Conservation (phyloP, 2,329 filamentous ascomycete genomes). For the Microdochium paspali region DNA sequence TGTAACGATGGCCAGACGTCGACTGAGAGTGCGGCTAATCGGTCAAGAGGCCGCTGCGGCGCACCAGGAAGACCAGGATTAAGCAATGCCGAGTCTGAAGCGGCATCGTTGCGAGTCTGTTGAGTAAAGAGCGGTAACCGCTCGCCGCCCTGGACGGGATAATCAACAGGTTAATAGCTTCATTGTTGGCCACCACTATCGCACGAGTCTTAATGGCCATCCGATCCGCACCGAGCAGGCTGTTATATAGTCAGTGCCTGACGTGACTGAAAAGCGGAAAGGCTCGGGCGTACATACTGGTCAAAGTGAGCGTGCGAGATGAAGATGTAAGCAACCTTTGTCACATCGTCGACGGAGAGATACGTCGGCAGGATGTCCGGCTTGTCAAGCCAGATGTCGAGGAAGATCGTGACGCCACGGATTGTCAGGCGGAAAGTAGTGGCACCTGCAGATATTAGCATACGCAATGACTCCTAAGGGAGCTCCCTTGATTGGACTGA, state of each 20-base stretch:
- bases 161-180: too few species aligned
- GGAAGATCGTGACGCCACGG: constrained; percentile 7
- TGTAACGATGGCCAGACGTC: constrained; percentile 14
- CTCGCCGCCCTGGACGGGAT: too few species aligned
- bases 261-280: too few species aligned
- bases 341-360: constrained; percentile 9
- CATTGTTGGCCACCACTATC: too few species aligned
- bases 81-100: not conserved
- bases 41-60: not conserved
- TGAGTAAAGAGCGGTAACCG: constrained; percentile 12
- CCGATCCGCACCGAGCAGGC: too few species aligned
- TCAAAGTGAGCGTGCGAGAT: too few species aligned
- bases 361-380: constrained; percentile 3
- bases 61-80: constrained; percentile 1
- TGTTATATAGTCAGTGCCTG: too few species aligned
- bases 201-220: too few species aligned
- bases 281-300: too few species aligned
- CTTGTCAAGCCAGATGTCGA: constrained; percentile 9
- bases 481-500: not conserved
- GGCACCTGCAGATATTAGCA: constrained; percentile 3
- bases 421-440: constrained; percentile 4
- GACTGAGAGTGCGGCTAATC: constrained; percentile 5
- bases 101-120: constrained; percentile 1
- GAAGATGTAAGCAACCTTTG: too few species aligned
- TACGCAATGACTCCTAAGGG: not conserved